Base-by-base conservation (phyloP, 2,329 filamentous ascomycete species). In the Apiospora arundinis region DNA sequence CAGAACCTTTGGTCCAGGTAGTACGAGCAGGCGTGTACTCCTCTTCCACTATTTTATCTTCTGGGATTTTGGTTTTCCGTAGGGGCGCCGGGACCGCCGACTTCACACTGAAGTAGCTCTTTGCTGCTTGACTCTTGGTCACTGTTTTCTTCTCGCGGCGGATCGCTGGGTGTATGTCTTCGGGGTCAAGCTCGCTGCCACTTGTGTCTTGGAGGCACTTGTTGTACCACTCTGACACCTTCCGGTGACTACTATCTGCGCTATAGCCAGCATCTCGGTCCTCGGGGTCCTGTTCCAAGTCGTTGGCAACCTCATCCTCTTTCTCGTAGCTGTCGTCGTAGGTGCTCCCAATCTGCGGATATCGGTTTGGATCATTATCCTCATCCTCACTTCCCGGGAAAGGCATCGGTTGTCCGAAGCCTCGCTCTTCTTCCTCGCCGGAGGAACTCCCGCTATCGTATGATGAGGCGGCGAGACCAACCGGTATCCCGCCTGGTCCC, bases 281-380 rank as follows among this genome's bases (percentile, higher is more conserved):
- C 18, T 48, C 66, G 1, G 44, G 66, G 11, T 68, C 66, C 25
- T n/a, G 32, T 6, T 68, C 66, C 12, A 48, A 8, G 25, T 48
- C 48, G 56, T 63, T 40, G 4, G 18, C 28, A 18, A 16, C 18
- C 48, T 52, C 46, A 18, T 40, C 45, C 9, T 48, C 66, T 25
- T 68, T 25, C 18, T 69, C 67, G 28, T 40, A 56, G 32, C 67
- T 56, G 18, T 56, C 67, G 46, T 69, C 67, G 9, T 69, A 69
- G n/a, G 11, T 21, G 25, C 40, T 67, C 5, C 65, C 42, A 2
- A 63, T 32, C 14, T 14, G 7, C 32, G 28, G 56, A 40, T 63
- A 63, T 12, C 32, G 56, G 12, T 63, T 37, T 7, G n/a, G 42
- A 32, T 46, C 65, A 9, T 67, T 6, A 8, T 44, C 25, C 6